These are phyloP conservation scores for Verticillium zaregamsianum DNA, from an alignment of 2,329 filamentous ascomycete species.

Conservation along the genomic window DNA sequence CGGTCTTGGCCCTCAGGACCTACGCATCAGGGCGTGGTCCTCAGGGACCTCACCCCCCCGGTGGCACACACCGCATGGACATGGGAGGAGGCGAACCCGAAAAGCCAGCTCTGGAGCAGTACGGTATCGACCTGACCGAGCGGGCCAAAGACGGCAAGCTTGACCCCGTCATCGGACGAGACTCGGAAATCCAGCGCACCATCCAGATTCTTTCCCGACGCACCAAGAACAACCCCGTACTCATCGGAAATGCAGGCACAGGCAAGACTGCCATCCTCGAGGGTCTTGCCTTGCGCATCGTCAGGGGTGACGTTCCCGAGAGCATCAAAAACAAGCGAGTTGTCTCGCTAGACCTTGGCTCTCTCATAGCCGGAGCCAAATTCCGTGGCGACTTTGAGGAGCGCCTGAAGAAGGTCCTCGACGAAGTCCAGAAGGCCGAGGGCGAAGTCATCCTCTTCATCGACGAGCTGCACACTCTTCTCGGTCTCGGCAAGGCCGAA, in stretches of 20 bases:
- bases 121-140: slow-evolving; percentile 83
- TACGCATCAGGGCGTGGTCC: slow-evolving; percentile 67
- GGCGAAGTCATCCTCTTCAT: slow-evolving; percentile 93
- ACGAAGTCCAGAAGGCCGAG: slow-evolving; percentile 84
- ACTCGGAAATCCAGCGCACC: slow-evolving; percentile 86
- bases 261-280: slow-evolving; percentile 94
- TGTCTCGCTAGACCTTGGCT: slow-evolving; percentile 81
- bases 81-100: slow-evolving; percentile 67
- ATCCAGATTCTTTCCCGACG: slow-evolving; percentile 90
- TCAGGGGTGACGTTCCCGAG: slow-evolving; percentile 89
- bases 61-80: slow-evolving; percentile 92
- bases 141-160: slow-evolving; percentile 83
- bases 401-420: slow-evolving; percentile 82
- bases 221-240: slow-evolving; percentile 92
- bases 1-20: slow-evolving; percentile 37
- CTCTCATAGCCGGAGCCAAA: slow-evolving; percentile 91
- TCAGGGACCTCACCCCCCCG: slow-evolving; percentile 72
- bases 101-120: slow-evolving; percentile 87
- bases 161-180: slow-evolving; percentile 92
- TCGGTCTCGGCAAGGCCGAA: slow-evolving; percentile 91
- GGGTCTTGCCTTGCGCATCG: slow-evolving; percentile 83
- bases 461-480: slow-evolving; percentile 86
- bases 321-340: slow-evolving; percentile 94
- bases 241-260: slow-evolving; percentile 88
- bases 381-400: slow-evolving; percentile 97